Conservation (phyloP, 495 filamentous ascomycete genomes). For the Daldinia decipiens region DNA sequence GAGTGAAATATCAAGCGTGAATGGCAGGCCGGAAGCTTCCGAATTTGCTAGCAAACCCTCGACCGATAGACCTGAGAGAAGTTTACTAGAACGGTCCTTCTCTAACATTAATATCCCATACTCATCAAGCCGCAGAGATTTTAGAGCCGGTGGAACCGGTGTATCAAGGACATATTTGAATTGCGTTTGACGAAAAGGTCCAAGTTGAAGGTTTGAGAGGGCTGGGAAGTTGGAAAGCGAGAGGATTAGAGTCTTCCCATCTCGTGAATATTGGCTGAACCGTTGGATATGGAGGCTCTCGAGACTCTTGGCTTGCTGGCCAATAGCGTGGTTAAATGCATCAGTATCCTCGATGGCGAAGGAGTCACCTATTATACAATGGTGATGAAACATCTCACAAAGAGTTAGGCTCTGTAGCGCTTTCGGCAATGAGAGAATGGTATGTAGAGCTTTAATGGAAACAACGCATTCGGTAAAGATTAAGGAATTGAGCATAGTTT, state of each 20-base stretch:
- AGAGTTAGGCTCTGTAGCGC: conserved; percentile 12
- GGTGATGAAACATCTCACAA: conserved; percentile 18
- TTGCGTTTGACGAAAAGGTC: conserved; percentile 4
- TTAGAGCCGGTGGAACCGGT: conserved; percentile 20
- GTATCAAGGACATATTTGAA: conserved; percentile 3
- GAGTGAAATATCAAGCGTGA: conserved; percentile 29
- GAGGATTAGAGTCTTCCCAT: conserved; percentile 1
- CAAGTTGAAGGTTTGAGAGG: conserved; percentile 31
- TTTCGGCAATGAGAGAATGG: conserved; percentile 23
- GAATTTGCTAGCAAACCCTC: conserved; percentile 19
- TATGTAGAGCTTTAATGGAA: conserved; percentile 15
- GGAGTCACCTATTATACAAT: neutral
- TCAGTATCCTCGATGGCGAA: conserved; percentile 18
- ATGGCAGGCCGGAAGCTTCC: conserved; percentile 8
- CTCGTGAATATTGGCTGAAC: neutral
- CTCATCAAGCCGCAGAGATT: conserved; percentile 13
- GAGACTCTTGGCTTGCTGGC: conserved; percentile 24
- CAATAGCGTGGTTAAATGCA: conserved; percentile 25
- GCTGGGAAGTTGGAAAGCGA: conserved; percentile 30
- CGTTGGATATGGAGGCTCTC: conserved; percentile 18
- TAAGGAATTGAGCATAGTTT: conserved; percentile 24
- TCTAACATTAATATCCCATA: conserved; percentile 1
- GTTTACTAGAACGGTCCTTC: neutral
- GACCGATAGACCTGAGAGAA: conserved; percentile 14
- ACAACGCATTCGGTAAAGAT: conserved; percentile 21